These are phyloP conservation scores for Spathaspora arborariae DNA, from an alignment of 805 yeast genomes.

Conservation along the genomic window DNA sequence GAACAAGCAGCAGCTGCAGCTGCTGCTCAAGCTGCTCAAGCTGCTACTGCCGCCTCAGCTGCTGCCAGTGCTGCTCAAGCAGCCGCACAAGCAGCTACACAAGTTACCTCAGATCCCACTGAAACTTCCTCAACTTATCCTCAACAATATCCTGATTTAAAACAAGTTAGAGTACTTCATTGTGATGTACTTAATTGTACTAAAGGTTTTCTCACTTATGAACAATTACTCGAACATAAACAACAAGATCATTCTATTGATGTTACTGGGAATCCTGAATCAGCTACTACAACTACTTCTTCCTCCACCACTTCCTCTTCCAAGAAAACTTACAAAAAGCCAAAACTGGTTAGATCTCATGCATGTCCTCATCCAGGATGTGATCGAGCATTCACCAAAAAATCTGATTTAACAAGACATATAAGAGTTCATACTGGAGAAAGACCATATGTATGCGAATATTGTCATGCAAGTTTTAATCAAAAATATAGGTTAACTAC, in stretches of 20 bases:
- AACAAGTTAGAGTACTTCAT: slow-evolving; percentile 11
- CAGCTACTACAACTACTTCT: background rate
- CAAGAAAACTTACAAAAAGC: background rate
- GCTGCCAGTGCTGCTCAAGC: background rate
- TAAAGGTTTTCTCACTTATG: slow-evolving; percentile 9
- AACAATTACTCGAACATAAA: slow-evolving; percentile 8
- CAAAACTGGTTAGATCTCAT: slow-evolving; percentile 6
- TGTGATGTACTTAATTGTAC: slow-evolving; percentile 9
- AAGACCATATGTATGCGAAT: slow-evolving; percentile 14
- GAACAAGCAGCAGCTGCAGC: background rate
- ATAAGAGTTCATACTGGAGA: slow-evolving; percentile 15
- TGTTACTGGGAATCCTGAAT: no score
- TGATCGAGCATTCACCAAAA: slow-evolving; percentile 13
- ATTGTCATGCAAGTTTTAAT: slow-evolving; percentile 15
- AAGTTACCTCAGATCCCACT: background rate
- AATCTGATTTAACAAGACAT: slow-evolving; percentile 15
- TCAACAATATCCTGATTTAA: slow-evolving; percentile 3
- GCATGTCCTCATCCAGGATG: slow-evolving; percentile 14
- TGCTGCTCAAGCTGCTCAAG: background rate
- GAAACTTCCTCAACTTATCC: no score
- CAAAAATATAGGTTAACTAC: slow-evolving; percentile 21
- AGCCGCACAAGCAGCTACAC: background rate
- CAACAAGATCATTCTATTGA: slow-evolving; percentile 4
- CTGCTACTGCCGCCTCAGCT: background rate
- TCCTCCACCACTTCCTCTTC: background rate